A percentile compares a stretch with the other conserved stretches of the same genome.
Evolutionary conservation across 1,284 basidiomycete species (phyloP).

Genomic region (Xerocomus amazonicus): DNA sequence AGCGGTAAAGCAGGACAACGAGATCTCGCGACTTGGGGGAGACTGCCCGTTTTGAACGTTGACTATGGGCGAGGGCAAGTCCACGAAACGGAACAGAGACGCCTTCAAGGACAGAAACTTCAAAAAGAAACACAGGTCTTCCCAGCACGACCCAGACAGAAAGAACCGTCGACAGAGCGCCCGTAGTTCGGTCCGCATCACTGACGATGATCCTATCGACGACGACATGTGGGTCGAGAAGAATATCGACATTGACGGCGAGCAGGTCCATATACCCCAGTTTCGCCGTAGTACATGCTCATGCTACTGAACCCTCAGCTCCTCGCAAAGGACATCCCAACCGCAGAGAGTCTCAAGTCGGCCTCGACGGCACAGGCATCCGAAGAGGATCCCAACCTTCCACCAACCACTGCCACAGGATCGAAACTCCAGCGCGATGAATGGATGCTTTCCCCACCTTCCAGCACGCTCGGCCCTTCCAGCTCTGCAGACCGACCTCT

Average conservation of each 20-base stretch:
- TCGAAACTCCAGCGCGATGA: conserved; percentile 68
- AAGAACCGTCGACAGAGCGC: conserved; percentile 35
- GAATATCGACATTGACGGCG: conserved; percentile 75
- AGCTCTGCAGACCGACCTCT: conserved; percentile 20
- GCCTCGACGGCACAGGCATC: conserved; percentile 52
- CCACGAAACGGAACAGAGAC: conserved; percentile 36
- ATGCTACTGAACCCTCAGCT: conserved; percentile 39
- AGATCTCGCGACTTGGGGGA: conserved; percentile 33
- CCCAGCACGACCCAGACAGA: conserved; percentile 27
- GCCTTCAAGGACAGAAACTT: conserved; percentile 31
- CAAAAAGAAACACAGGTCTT: conserved; percentile 47
- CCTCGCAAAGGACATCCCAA: conserved; percentile 73
- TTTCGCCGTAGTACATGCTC: conserved; percentile 1
- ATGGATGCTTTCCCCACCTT: conserved; percentile 79
- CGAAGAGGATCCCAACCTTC: conserved; percentile 44
- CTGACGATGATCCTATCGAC: conserved; percentile 60
- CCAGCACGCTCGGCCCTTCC: conserved; percentile 25
- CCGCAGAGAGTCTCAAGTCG: conserved; percentile 67
- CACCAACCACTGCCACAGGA: conserved; percentile 43
- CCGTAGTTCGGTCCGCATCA: conserved; percentile 37
- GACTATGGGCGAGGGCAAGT: conserved; percentile 30
- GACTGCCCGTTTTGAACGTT: conserved; percentile 5
- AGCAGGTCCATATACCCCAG: conserved; percentile 53
- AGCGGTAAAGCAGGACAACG: too few species aligned
- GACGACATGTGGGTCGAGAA: conserved; percentile 85